Evolutionary conservation across 2,329 filamentous ascomycete genomes (phyloP).

Genomic region (Curvularia spicifera): DNA sequence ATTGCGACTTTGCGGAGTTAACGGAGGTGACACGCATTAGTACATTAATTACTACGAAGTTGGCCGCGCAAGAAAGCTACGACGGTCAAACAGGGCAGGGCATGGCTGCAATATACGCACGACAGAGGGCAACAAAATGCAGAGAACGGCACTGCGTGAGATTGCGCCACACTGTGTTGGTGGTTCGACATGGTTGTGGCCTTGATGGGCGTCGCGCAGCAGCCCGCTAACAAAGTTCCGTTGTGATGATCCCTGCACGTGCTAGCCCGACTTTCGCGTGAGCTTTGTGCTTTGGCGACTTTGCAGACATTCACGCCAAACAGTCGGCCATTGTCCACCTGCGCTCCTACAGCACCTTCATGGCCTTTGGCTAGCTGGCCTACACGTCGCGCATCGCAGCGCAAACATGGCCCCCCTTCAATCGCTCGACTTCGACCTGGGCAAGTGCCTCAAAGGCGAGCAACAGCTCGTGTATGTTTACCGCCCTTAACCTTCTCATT

Average conservation of each 20-base stretch:
- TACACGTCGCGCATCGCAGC: constrained; percentile 42
- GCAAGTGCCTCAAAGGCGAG: constrained; percentile 83
- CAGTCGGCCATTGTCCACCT: constrained; percentile 26
- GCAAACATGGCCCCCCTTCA: constrained; percentile 47
- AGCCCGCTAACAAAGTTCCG: constrained; percentile 7
- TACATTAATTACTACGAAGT: not conserved
- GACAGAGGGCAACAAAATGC: not conserved
- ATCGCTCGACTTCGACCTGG: constrained; percentile 70
- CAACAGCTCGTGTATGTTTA: constrained; percentile 75
- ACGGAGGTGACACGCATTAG: constrained; percentile 18
- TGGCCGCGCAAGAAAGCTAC: not conserved
- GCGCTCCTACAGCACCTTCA: constrained; percentile 28
- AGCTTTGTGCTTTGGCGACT: constrained; percentile 25
- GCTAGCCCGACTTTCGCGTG: constrained; percentile 25
- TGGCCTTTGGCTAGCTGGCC: constrained; percentile 44
- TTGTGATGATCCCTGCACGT: constrained; percentile 20
- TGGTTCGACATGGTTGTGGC: not conserved
- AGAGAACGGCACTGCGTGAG: not conserved
- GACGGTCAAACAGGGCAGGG: not conserved
- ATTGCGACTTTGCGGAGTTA: constrained; percentile 23
- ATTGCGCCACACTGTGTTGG: not conserved
- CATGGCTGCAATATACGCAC: not conserved
- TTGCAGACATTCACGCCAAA: constrained; percentile 32
- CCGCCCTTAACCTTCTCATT: constrained; percentile 5
- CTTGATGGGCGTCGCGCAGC: not conserved